phyloP scores from a whole-genome alignment of 257 asterid species.

The Primulina huaijiensis region DNA sequence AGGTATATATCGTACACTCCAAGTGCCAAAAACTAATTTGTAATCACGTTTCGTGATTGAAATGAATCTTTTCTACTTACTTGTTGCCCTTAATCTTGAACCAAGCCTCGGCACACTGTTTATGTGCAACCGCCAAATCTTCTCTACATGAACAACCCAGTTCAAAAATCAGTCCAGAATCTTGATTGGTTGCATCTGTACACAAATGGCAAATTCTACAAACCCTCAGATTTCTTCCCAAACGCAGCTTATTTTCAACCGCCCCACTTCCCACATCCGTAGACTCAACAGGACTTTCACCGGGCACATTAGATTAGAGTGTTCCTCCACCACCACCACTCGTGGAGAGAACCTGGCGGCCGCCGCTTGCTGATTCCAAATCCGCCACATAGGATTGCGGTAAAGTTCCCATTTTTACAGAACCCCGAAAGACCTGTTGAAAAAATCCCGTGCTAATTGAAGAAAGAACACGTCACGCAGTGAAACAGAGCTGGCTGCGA shows the following conservation, averaged over 20 bases:
- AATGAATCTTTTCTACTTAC: not conserved
- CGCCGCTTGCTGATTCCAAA: conserved; percentile 7
- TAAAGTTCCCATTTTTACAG: conserved; percentile 9
- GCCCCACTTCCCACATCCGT: conserved; percentile 20
- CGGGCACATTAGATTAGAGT: not conserved
- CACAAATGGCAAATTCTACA: conserved; percentile 24
- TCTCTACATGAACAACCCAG: conserved; percentile 24
- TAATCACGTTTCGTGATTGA: no score
- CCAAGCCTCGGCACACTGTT: conserved; percentile 22
- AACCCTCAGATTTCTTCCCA: conserved; percentile 10
- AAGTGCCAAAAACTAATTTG: no score
- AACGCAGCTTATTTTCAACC: not conserved
- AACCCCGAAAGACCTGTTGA: not conserved
- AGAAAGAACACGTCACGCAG: not conserved
- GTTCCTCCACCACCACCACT: not conserved
- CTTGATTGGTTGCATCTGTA: conserved; percentile 19
- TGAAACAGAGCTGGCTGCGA: not conserved
- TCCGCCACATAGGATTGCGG: conserved; percentile 10
- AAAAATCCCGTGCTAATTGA: not conserved
- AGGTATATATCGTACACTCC: no score
- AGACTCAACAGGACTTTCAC: not conserved
- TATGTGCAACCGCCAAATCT: conserved; percentile 23
- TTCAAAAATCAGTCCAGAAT: conserved; percentile 13
- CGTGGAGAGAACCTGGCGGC: not conserved
- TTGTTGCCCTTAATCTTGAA: conserved; percentile 25